Evolutionary conservation across 257 asterid species (phyloP), one percentile per base, ranked within the genome.

Genomic region (Ocimum tenuiflorum): DNA sequence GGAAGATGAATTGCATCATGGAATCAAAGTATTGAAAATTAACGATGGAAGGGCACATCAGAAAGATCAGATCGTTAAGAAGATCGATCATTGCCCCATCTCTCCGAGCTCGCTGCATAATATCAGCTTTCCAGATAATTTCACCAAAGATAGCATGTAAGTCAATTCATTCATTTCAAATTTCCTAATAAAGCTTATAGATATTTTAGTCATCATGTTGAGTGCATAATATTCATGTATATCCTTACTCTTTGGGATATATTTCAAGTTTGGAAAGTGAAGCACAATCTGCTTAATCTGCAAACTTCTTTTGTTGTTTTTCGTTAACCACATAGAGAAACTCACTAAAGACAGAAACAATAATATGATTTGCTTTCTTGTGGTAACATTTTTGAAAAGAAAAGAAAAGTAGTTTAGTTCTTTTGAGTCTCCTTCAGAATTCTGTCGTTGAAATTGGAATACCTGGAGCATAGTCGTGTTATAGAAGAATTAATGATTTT

Each of bases 61-160:
- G 78, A 78, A 70, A 74, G 92, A 83, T 17, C 85, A 73, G 50
- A 75, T 53, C 14, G 65, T 66, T 41, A 83, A 64, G 78, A 86
- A 84, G 82, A 47, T 41, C 7, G 75, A 79, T 56, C 83, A 69
- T 48, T 80, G 52, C 68, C 92, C 95, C 51, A 79, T 87, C 63
- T 87, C 95, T 38, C 98, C 97, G n/a, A 92, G 96, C 80, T 78
- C 85, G 80, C 75, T 92, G 89, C 99, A 94, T 58, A 77, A 81
- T 60, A 82, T 71, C 81, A 81, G 81, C 77, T 77, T 82, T 18
- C 68, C 76, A 0, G 74, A 80, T 77, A 79, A 78, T 75, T 71
- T 83, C 80, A 71, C 77, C 90, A 81, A 71, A 74, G 97, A 94
- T 24, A 82, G 69, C 75, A 68, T 75, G 99, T 88, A 77, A 90